These are phyloP conservation scores for Wickerhamiella lipophila DNA, from an alignment of 805 yeast genomes.

Conservation along the genomic window DNA sequence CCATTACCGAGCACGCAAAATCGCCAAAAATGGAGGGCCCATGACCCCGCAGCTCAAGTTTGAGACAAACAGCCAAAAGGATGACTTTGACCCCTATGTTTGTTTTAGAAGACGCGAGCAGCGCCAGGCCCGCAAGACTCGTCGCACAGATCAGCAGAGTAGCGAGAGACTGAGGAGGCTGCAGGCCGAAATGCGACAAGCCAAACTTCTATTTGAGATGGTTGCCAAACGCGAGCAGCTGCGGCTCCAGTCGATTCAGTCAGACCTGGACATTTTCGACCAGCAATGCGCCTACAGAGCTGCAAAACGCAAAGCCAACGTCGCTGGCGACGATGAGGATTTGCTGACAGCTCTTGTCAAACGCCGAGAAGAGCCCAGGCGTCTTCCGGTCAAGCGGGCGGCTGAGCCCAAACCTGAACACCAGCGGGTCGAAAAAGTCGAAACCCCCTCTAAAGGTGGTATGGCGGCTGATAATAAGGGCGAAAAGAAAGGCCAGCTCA, in stretches of 20 bases:
- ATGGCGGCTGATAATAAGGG: conserved; percentile 23
- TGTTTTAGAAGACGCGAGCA: conserved; percentile 93
- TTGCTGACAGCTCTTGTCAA: conserved; percentile 38
- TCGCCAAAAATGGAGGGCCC: conserved; percentile 53
- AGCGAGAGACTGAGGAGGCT: conserved; percentile 67
- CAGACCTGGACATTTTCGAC: conserved; percentile 58
- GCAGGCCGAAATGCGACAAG: conserved; percentile 63
- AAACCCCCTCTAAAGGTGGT: too few species aligned
- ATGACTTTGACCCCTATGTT: conserved; percentile 69
- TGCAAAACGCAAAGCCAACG: conserved; percentile 59
- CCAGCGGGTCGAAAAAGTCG: conserved; percentile 16
- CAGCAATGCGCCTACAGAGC: conserved; percentile 58
- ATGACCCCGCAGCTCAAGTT: conserved; percentile 66
- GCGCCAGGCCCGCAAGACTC: conserved; percentile 88
- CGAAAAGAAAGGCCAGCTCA: conserved; percentile 37
- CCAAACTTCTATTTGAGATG: conserved; percentile 52
- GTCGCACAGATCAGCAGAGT: conserved; percentile 85
- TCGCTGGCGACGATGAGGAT: conserved; percentile 73
- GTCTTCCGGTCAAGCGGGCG: conserved; percentile 5
- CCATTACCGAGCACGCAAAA: conserved; percentile 70
- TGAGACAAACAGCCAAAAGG: conserved; percentile 79
- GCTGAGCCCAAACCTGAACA: conserved; percentile 10
- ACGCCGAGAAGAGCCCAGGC: conserved; percentile 12
- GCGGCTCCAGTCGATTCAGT: conserved; percentile 46
- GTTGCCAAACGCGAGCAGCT: conserved; percentile 65